Conservation (phyloP, 768 basidiomycete genomes). For the Auriscalpium orientale region DNA sequence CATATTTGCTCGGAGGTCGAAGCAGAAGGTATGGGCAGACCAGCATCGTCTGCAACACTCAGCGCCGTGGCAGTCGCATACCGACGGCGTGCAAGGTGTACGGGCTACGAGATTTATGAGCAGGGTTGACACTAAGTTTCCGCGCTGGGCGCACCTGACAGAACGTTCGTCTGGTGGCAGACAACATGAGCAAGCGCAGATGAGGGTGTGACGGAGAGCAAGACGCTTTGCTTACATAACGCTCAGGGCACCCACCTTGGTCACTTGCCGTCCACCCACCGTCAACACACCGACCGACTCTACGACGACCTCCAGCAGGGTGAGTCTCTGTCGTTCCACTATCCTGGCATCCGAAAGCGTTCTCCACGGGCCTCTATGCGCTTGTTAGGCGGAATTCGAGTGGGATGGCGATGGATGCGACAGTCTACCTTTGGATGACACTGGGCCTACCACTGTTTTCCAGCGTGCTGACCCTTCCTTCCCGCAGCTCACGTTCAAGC, state of each 20-base stretch:
- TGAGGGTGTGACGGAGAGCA: neutral
- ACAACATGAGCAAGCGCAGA: slow-evolving; percentile 15
- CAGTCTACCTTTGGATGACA: slow-evolving; percentile 30
- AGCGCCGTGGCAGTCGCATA: slow-evolving; percentile 11
- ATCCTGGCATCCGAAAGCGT: neutral
- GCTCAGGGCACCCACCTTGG: neutral
- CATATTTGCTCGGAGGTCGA: too few relatives aligned
- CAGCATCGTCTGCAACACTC: neutral
- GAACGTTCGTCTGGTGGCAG: slow-evolving; percentile 16
- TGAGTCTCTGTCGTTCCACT: slow-evolving; percentile 24
- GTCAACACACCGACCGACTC: slow-evolving; percentile 19
- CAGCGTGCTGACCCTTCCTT: slow-evolving; percentile 9
- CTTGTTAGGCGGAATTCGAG: slow-evolving; percentile 2
- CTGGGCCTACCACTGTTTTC: neutral
- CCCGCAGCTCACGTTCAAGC: slow-evolving; percentile 15
- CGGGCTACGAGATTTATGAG: neutral
- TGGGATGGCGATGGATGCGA: slow-evolving; percentile 33
- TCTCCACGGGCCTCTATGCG: neutral
- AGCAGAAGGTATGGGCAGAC: slow-evolving; percentile 21
- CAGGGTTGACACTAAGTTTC: too few relatives aligned
- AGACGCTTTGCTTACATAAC: slow-evolving; percentile 4
- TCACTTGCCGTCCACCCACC: slow-evolving; percentile 2
- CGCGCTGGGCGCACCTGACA: slow-evolving; percentile 14
- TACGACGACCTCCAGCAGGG: slow-evolving; percentile 29
- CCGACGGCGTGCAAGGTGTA: slow-evolving; percentile 5